Evolutionary conservation across 108 stramenopile species (phyloP).

Genomic region (Halocafeteria seosinensis): DNA sequence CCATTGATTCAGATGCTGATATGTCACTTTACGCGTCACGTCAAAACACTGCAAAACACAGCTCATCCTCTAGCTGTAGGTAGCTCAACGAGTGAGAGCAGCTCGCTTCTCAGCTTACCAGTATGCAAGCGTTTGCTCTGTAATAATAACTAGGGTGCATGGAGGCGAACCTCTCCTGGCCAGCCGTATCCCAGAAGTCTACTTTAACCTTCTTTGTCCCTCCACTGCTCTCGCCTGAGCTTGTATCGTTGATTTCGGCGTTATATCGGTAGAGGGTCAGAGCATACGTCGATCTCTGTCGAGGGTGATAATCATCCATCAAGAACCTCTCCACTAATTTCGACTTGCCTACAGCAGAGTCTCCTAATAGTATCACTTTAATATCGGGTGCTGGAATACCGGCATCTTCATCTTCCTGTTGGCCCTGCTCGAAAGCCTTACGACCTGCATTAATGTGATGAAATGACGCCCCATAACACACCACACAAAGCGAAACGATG

Average conservation of each 20-base stretch:
- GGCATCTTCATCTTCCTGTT: neutral
- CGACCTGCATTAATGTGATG: too few relatives aligned
- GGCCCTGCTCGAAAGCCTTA: neutral
- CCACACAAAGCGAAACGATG: too few relatives aligned
- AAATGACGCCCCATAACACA: too few relatives aligned
- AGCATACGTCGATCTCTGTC: constrained; percentile 55
- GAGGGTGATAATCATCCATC: constrained; percentile 59
- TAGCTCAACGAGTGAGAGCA: constrained; percentile 44
- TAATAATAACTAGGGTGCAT: constrained; percentile 70
- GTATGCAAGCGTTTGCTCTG: constrained; percentile 52
- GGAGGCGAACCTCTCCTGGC: constrained; percentile 57
- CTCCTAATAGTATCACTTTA: constrained; percentile 47
- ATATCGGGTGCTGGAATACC: neutral
- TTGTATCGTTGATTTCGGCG: neutral
- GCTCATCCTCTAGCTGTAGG: neutral
- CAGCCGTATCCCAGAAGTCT: constrained; percentile 71
- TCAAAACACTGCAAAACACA: too few relatives aligned
- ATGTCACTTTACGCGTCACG: constrained; percentile 45
- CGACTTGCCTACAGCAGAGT: constrained; percentile 62
- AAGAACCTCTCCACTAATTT: constrained; percentile 61
- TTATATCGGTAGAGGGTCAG: constrained; percentile 43
- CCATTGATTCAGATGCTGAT: constrained; percentile 53
- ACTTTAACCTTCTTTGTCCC: neutral
- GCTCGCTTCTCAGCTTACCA: too few relatives aligned
- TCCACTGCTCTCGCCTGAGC: neutral